Evolutionary conservation across 1,139 yeast genomes (phyloP), one percentile per base, ranked within the genome.

Genomic region (Taiozyma sp.): DNA sequence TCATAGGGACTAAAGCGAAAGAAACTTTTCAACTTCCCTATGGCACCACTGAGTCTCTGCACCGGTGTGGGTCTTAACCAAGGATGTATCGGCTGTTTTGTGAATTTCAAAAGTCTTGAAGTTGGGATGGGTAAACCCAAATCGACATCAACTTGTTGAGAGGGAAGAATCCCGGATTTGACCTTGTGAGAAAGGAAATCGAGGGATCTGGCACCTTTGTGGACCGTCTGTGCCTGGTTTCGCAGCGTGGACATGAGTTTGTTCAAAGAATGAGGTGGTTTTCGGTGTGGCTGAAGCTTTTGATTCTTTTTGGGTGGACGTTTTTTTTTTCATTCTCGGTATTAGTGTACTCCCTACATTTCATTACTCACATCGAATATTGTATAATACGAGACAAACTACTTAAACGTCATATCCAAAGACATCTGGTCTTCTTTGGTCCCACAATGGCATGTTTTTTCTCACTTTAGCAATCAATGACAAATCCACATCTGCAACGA

Each of bases 401-500:
- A n/a, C 8, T 26, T 44, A 57, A 26, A 54, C 58, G 2, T 52
- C 49, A 44, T 57, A 56, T 1, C 59, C 61, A 47, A 69, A 80
- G n/a, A 81, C 73, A 52, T 80, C 86, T 4, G 77, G 73, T 53
- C 93, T 72, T 55, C 93, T 72, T 62, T 88, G 96, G 2, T 74
- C 68, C 77, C 85, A 76, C 46, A 88, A 68, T 0, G 96, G 96
- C 91, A 88, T 85, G 54, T 83, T 80, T 19, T 62, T 63, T 57
- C 96, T 72, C 11, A 85, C 74, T 42, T 69, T 69, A 5, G 72
- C 67, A 37, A 88, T 63, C 13, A 67, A 61, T 0, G 69, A 75
- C 40, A 77, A 63, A 59, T 88, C 90, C 45, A 93, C 72, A 50
- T 89, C 95, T 0, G 95, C 96, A 13, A 76, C 68, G 26, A 84